These are phyloP conservation scores for Austroboletus eburneus DNA, from an alignment of 768 basidiomycete species.

Conservation along the genomic window DNA sequence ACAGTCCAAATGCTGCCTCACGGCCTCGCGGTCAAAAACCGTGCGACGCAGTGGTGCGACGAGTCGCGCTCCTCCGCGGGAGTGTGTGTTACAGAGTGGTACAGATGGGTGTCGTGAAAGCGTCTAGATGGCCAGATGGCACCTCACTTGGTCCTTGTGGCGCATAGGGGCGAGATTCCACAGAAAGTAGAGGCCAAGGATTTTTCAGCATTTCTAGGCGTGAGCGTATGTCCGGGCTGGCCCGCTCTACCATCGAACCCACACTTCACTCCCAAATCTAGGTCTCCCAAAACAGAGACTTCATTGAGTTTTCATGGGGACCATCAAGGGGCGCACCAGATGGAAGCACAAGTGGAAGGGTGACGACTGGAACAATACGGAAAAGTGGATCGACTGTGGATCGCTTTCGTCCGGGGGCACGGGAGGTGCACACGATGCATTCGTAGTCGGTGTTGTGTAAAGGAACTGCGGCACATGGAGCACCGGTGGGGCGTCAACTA, in stretches of 20 bases:
- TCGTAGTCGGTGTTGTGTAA: conserved; percentile 42
- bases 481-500: conserved; percentile 48
- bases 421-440: conserved; percentile 19
- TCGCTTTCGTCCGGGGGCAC: conserved; percentile 28
- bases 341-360: conserved; percentile 43
- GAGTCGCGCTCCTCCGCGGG: conserved; percentile 49
- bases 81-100: conserved; percentile 47
- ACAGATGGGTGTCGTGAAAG: conserved; percentile 62
- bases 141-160: conserved; percentile 8
- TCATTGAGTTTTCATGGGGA: conserved; percentile 53
- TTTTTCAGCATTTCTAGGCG: conserved; percentile 19
- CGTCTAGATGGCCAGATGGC: conserved; percentile 23
- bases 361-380: conserved; percentile 76
- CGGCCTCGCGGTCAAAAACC: conserved; percentile 80
- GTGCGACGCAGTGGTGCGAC: conserved; percentile 46
- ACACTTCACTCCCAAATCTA: no score
- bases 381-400: conserved; percentile 72
- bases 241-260: no score
- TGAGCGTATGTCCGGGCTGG: conserved; percentile 62
- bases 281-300: no score
- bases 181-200: conserved; percentile 16
- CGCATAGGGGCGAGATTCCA: conserved; percentile 7
- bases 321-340: conserved; percentile 40
- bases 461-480: conserved; percentile 74
- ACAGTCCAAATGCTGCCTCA: conserved; percentile 83